Base-by-base conservation (phyloP, 2,329 filamentous ascomycete genomes). In the Scedosporium boydii region DNA sequence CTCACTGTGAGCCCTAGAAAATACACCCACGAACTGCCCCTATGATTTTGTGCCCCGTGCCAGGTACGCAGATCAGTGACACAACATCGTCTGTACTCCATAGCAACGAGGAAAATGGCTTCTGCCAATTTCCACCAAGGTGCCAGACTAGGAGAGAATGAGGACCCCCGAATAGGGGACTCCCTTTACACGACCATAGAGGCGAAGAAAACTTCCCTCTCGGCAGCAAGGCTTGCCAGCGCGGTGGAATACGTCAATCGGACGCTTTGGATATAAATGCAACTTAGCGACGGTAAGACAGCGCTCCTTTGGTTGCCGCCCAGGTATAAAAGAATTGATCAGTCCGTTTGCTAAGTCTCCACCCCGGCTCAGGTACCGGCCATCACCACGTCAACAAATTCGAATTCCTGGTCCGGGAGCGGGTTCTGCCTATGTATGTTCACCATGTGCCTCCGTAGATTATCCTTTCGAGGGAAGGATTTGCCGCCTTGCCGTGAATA, bases 401-500 rank as follows among this genome's bases (percentile, higher is more conserved):
- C 64, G n/a, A 66, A 65, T 61, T 69, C 67, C 1, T 66, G 61
- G 4, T 66, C 64, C 4, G 65, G 60, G 12, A 63, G 62, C 4
- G 65, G 66, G 48, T 59, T 67, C 51, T 62, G 62, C 42, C 77
- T 71, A 66, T 86, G 83, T 66, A 84, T 85, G 70, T 85, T 85
- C 42, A 78, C 74, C 82, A 86, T 85, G 68, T 86, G 83, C 62
- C 83, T 74, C 67, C 82, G 80, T 83, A 83, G 86, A 70, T 86
- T 86, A 67, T 86, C 83, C 68, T 86, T 86, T 61, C 83, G 74
- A 1, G 83, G 82, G 66, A 86, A 86, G 0, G 80, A 81, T 65
- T 83, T 85, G 62, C 82, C 81, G 7, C 83, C 83, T 16, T 74
- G 69, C 62, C 76, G 78, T n/a, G 82, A 85, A 68, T 83, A 86